Base-by-base conservation (phyloP, 768 basidiomycete species). In the Auriscalpium microsporum region DNA sequence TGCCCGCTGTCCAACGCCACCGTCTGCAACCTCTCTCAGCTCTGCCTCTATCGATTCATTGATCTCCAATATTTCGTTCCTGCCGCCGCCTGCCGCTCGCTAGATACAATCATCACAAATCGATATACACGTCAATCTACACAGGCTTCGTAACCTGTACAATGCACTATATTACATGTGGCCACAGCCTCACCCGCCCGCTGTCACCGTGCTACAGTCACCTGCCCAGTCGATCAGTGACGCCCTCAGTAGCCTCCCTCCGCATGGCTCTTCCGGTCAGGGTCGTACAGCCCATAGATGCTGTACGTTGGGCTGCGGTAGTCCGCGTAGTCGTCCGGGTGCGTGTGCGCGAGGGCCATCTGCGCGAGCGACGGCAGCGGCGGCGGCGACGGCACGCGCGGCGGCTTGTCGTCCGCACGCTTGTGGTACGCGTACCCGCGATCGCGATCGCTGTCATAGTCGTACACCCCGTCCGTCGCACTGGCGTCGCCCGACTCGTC, bases 291-390 rank as follows among this genome's bases (percentile, higher is more conserved):
- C 42, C 84, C 84, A 64, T 86, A 90, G 54, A 91, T 79, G 65
- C 88, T 91, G 61, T 90, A 90, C 6, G 89, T 90, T 16, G 89
- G 87, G 63, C 88, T 88, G 58, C 82, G 75, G 58, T 90, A 90
- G 48, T 79, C 80, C 7, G 73, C 78, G 67, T 78, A 86, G 4
- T 75, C 82, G 52, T 83, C 78, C 5, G 80, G 78, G 55, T 86
- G 79, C 2, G 71, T 68, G 57, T 86, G 84, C 46, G 80, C 77
- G 64, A 90, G 65, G 49, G 78, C 87, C 87, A 90, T 86, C 69
- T 90, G 89, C 9, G 86, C 73, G 52, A 90, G 67, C 23, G 86
- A 87, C 10, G 86, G 87, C 44, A 88, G 65, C 19, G 81, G 77
- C 14, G 86, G 86, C 2, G 88, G 88, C 3, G 86, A 86, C 3